phyloP scores from a whole-genome alignment of 192 early-diverging fungal species.

The Thoreauomyces humboldtii region DNA sequence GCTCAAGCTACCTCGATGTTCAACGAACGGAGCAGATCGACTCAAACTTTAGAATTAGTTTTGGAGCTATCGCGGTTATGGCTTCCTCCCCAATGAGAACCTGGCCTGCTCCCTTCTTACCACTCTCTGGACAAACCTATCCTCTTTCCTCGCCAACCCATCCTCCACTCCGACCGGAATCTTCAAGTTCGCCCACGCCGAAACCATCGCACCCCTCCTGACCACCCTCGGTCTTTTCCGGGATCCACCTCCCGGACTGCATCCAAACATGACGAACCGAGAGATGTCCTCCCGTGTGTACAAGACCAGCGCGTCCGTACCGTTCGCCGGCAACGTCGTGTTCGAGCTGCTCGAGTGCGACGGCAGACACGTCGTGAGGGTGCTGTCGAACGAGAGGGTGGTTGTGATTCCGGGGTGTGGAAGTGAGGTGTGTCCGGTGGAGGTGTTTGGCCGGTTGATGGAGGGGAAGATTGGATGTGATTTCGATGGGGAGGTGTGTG shows the following conservation, averaged over 20 bases:
- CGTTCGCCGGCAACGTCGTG: conserved; percentile 34
- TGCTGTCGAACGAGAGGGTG: conserved; percentile 17
- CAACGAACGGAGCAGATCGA: no score
- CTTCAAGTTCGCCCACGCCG: conserved; percentile 20
- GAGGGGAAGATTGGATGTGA: conserved; percentile 33
- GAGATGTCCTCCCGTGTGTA: conserved; percentile 19
- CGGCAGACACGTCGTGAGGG: conserved; percentile 1
- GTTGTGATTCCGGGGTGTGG: conserved; percentile 30
- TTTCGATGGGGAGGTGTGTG: conserved; percentile 24
- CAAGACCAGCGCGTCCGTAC: conserved; percentile 11
- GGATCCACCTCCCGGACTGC: background rate
- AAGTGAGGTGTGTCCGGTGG: conserved; percentile 9
- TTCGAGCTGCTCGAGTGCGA: conserved; percentile 33
- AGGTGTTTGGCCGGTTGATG: conserved; percentile 6
- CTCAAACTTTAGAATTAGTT: no score
- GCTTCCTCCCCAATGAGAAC: conserved; percentile 8
- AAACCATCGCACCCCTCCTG: conserved; percentile 32
- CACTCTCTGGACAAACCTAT: conserved; percentile 20
- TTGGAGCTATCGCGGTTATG: background rate
- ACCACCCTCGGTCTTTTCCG: conserved; percentile 31
- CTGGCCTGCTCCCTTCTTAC: conserved; percentile 35
- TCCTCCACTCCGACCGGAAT: conserved; percentile 6
- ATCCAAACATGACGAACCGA: conserved; percentile 8
- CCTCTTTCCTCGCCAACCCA: background rate
- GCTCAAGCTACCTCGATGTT: no score